Evolutionary conservation across 495 filamentous ascomycete genomes (phyloP), one percentile per base, ranked within the genome.

Genomic region (Penicillium turbatum): DNA sequence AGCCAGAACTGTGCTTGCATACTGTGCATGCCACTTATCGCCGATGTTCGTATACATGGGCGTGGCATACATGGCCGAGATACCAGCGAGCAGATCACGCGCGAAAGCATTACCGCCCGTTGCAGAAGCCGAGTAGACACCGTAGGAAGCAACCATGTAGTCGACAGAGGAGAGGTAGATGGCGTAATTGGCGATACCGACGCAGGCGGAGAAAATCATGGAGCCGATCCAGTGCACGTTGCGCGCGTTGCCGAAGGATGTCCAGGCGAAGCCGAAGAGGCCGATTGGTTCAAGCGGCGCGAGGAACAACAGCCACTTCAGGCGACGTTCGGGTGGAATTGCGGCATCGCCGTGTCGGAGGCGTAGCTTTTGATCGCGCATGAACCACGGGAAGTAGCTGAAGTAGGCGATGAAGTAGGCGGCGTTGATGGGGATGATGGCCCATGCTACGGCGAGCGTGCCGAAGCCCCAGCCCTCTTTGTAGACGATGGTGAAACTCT

Each of bases 151-250:
- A 48, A 90, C 81, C 86, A 89, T 89, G 67, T 90, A 90, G 52
- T 90, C 87, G 51, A 90, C 86, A 0, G 86, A 86, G 9, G 84
- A 85, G 73, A 89, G 83, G 66, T 87, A 87, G 54, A 87, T 85
- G 48, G 77, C 72, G 56, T 82, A 87, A 58, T 86, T 85, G 35
- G 83, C 82, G 42, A 85, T 82, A 19, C 80, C 83, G 46, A 86
- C 80, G 44, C 83, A 69, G 8, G 67, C 66, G 0, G 76, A 78
- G 44, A 81, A 82, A 13, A 86, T 66, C 80, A 84, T 82, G 4
- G 81, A 76, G 15, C 71, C 79, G 26, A 82, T 81, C 84, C 84
- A 87, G 39, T 77, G 84, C 1, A 82, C 64, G 5, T 58, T 56
- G 29, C 57, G 47, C 17, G 69, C 72, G 6, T 81, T 74, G 0